Conservation (phyloP, 495 filamentous ascomycete genomes). For the Penicillium antarcticum region DNA sequence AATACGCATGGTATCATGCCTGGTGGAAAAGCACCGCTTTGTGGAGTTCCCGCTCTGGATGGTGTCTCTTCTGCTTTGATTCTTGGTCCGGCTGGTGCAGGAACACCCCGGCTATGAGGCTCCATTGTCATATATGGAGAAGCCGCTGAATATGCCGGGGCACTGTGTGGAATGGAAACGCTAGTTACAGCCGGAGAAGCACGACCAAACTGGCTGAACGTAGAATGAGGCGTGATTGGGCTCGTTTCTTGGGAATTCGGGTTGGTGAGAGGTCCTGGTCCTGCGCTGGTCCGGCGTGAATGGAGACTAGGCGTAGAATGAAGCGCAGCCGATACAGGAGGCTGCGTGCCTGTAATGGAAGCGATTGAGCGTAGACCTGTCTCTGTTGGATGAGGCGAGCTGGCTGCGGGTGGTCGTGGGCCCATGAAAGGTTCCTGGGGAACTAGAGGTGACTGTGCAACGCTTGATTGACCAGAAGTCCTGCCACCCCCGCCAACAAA, state of each 20-base stretch:
- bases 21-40: conserved; percentile 28
- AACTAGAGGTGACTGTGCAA: conserved; percentile 45
- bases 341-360: conserved; percentile 28
- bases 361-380: conserved; percentile 23
- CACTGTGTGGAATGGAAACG: conserved; percentile 20
- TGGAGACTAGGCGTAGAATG: conserved; percentile 41
- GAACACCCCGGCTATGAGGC: conserved; percentile 21
- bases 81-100: conserved; percentile 24
- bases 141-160: conserved; percentile 15
- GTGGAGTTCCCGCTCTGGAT: conserved; percentile 34
- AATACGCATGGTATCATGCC: conserved; percentile 60
- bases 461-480: conserved; percentile 43
- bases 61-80: conserved; percentile 35
- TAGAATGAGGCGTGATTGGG: conserved; percentile 52
- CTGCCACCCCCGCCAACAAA: conserved; percentile 31
- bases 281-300: conserved; percentile 41
- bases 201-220: conserved; percentile 46
- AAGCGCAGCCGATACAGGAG: conserved; percentile 29
- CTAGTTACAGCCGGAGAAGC: conserved; percentile 39
- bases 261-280: conserved; percentile 31
- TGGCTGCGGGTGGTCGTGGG: conserved; percentile 21
- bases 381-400: conserved; percentile 31
- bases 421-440: conserved; percentile 32
- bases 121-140: conserved; percentile 30
- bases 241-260: conserved; percentile 52